Base-by-base conservation (phyloP, 768 basidiomycete genomes). In the Lentinula sp. region DNA sequence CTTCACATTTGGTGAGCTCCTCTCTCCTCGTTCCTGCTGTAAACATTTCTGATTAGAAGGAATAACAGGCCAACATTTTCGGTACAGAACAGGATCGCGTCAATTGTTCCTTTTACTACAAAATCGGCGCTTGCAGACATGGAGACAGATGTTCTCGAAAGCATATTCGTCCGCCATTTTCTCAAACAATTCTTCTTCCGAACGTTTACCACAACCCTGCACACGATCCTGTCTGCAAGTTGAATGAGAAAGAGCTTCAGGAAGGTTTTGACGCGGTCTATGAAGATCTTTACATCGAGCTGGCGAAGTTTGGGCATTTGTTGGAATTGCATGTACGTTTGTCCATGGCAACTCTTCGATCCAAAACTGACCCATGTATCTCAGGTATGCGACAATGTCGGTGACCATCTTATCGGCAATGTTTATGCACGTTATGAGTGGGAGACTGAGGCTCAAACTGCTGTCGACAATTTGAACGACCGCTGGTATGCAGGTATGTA, bases 201-300 rank as follows among this genome's bases (percentile, higher is more conserved):
- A 99, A 99, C 68, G 95, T 98, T 50, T 99, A 98, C 73, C 95
- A 98, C 74, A 99, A 99, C 74, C 97, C 97, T 2, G 91, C 91
- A 8, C 94, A 98, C 67, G 92, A 93, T 70, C 92, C 92, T 8
- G 83, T 91, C 60, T 93, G 91, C 80, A 91, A 91, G 69, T 79
- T 96, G 65, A 85, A 85, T 0, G 91, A 93, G 66, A 87, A 91
- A 70, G 94, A 94, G 68, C 75, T 94, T 15, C 92, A 94, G 73
- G 91, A 93, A 67, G 93, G 92, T 6, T 94, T 94, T 68, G 92
- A 94, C 70, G 91, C 91, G 0, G 90, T 94, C n/a, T 94, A 93
- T 65, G 93, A 97, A 72, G 95, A 98, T 71, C 77, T 98, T 52
- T 98, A 93, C 71, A 95, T 93, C 70, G 96, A 98, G 71, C 75